phyloP scores from a whole-genome alignment of 2,329 filamentous ascomycete species.

The Colletotrichum euphorbiae region DNA sequence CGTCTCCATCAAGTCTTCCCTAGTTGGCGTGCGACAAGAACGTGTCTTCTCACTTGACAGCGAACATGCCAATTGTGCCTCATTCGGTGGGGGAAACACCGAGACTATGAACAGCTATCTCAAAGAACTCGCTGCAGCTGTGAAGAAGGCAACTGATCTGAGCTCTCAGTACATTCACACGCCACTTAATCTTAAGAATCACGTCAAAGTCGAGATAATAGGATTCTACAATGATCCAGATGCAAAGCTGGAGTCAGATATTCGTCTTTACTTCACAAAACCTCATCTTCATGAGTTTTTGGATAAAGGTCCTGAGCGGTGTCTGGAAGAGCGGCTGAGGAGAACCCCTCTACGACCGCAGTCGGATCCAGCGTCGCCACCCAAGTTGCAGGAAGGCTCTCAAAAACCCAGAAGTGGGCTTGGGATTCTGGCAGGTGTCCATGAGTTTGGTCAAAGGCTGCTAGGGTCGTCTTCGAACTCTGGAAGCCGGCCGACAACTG shows the following conservation, averaged over 20 bases:
- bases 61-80: slow-evolving; percentile 66
- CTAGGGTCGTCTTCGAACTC: slow-evolving; percentile 13
- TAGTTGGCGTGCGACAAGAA: slow-evolving; percentile 64
- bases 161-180: slow-evolving; percentile 53
- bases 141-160: slow-evolving; percentile 52
- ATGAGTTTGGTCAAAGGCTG: slow-evolving; percentile 25
- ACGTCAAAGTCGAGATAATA: slow-evolving; percentile 67
- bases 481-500: slow-evolving; percentile 31
- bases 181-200: slow-evolving; percentile 61
- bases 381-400: not conserved
- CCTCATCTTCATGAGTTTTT: slow-evolving; percentile 66
- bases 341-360: slow-evolving; percentile 42
- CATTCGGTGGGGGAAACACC: slow-evolving; percentile 62
- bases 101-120: slow-evolving; percentile 55
- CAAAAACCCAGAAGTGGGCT: slow-evolving; percentile 14
- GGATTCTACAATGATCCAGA: slow-evolving; percentile 71
- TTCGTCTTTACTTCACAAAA: slow-evolving; percentile 64
- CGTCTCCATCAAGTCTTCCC: slow-evolving; percentile 66
- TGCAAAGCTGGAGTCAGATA: slow-evolving; percentile 49
- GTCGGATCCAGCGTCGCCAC: not conserved
- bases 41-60: slow-evolving; percentile 65
- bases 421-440: slow-evolving; percentile 6
- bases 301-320: slow-evolving; percentile 65
- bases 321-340: slow-evolving; percentile 64
- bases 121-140: slow-evolving; percentile 50